These are phyloP conservation scores for Nakaseomyces nivariensis DNA, from an alignment of 1,139 yeast species.

Conservation along the genomic window DNA sequence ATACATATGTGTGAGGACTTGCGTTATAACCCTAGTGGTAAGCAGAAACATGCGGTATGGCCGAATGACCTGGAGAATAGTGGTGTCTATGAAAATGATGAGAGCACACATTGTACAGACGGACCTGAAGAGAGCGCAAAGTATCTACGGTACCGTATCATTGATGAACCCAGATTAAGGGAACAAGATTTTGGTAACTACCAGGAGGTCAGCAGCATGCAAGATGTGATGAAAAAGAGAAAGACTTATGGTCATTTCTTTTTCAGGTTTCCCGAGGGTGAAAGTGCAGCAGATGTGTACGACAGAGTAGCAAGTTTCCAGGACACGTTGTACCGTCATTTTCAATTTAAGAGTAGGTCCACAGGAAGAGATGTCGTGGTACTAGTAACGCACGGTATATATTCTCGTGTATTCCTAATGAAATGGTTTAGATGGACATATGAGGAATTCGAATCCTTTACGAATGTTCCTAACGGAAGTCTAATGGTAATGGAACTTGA, in stretches of 20 bases:
- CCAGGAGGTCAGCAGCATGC: constrained; percentile 46
- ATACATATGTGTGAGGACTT: constrained; percentile 8
- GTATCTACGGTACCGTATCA: constrained; percentile 43
- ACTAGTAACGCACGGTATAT: constrained; percentile 84
- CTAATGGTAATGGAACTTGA: constrained; percentile 65
- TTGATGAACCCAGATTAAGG: constrained; percentile 82
- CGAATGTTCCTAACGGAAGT: constrained; percentile 78
- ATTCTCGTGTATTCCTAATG: constrained; percentile 88
- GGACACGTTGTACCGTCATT: constrained; percentile 75
- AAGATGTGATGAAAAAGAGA: constrained; percentile 66
- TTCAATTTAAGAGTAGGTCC: constrained; percentile 34
- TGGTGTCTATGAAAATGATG: constrained; percentile 22
- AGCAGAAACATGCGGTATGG: constrained; percentile 21
- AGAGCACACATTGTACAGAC: constrained; percentile 6
- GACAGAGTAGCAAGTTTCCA: constrained; percentile 85
- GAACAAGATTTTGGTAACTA: constrained; percentile 94
- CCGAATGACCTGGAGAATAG: constrained; percentile 11
- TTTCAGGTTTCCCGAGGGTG: constrained; percentile 86
- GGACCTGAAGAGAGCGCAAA: constrained; percentile 12
- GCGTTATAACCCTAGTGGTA: constrained; percentile 18
- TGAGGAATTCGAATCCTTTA: constrained; percentile 73
- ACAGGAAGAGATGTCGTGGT: constrained; percentile 44
- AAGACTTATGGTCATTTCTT: constrained; percentile 89
- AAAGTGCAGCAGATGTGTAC: constrained; percentile 90
- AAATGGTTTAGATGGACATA: constrained; percentile 90